Evolutionary conservation across 805 yeast species (phyloP).

Genomic region (Schizosaccharomyces japonicus): DNA sequence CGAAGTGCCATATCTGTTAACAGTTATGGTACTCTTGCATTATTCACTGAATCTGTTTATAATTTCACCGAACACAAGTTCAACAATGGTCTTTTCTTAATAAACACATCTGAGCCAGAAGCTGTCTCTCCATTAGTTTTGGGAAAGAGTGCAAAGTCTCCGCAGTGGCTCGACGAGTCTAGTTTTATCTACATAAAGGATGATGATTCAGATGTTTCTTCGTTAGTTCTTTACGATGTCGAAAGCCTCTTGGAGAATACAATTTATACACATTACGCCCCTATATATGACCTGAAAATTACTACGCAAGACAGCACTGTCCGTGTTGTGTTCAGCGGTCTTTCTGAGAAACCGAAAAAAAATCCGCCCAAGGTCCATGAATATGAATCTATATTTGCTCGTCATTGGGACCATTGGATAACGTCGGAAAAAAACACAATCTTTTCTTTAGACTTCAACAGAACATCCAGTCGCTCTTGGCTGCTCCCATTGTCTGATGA

Average conservation of each 20-base stretch:
- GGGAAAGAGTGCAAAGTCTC: neutral
- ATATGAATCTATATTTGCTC: constrained; percentile 10
- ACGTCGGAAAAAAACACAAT: constrained; percentile 9
- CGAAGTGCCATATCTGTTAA: neutral
- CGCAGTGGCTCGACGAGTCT: neutral
- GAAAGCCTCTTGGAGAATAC: neutral
- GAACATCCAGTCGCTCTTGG: neutral
- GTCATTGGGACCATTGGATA: constrained; percentile 14
- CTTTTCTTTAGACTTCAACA: constrained; percentile 10
- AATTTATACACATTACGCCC: neutral
- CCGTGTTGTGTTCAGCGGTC: neutral
- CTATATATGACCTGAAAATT: neutral
- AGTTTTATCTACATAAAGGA: neutral
- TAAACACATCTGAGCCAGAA: neutral
- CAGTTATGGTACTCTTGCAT: neutral
- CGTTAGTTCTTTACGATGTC: neutral
- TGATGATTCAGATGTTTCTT: neutral
- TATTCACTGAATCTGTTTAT: neutral
- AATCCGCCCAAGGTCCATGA: neutral
- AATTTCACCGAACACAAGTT: neutral
- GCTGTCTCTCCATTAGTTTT: neutral
- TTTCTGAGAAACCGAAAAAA: neutral
- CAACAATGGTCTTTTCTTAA: neutral
- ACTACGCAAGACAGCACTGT: neutral
- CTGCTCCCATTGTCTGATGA: neutral